phyloP scores from a whole-genome alignment of 129 eudicot genomes.

The Glebionis coronaria region DNA sequence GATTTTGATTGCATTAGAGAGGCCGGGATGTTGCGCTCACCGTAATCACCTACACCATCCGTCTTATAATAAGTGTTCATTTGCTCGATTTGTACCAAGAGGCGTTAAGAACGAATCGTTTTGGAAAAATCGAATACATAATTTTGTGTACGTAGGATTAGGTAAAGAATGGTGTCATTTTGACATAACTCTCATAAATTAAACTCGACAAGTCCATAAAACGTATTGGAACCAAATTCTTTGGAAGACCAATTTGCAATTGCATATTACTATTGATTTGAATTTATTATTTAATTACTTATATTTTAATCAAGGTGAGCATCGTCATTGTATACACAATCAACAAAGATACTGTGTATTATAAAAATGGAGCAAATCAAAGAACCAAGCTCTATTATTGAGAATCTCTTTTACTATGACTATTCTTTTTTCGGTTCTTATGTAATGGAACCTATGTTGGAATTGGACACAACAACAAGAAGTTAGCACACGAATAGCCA shows the following conservation, averaged over 20 bases:
- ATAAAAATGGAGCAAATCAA: conserved; percentile 14
- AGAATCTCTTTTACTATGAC: too few species aligned
- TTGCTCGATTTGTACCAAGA: neutral
- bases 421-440: too few species aligned
- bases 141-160: neutral
- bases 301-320: conserved; percentile 10
- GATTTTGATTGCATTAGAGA: too few species aligned
- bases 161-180: neutral
- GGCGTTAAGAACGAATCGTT: neutral
- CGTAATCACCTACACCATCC: too few species aligned
- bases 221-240: conserved; percentile 9
- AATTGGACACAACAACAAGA: too few species aligned
- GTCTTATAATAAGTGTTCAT: too few species aligned
- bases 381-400: conserved; percentile 12
- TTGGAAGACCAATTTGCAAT: conserved; percentile 10
- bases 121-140: neutral
- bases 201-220: neutral
- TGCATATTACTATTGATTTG: neutral
- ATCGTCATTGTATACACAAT: conserved; percentile 22
- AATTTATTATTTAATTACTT: neutral
- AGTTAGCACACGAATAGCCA: too few species aligned
- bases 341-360: conserved; percentile 11
- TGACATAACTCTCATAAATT: neutral
- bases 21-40: too few species aligned
- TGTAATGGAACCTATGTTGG: too few species aligned